Evolutionary conservation across 1,139 yeast species (phyloP).

Genomic region (Taphrina deformans): DNA sequence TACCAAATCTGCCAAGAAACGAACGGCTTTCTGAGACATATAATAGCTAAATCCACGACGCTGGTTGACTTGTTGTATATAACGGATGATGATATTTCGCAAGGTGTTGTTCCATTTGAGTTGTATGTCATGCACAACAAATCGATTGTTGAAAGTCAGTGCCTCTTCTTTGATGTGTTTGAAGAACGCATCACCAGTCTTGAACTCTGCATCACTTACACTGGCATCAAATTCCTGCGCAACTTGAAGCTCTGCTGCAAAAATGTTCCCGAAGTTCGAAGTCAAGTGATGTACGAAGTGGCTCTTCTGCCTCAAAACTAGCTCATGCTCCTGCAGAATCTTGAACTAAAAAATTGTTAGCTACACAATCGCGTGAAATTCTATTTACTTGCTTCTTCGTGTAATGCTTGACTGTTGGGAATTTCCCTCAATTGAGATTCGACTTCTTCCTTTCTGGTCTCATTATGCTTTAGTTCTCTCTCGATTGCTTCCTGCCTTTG

Average conservation of each 20-base stretch:
- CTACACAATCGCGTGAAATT: not conserved
- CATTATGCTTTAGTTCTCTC: constrained; percentile 4
- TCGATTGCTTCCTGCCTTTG: not conserved
- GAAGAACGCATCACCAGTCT: not conserved
- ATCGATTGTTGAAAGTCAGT: constrained; percentile 64
- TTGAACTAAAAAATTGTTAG: not conserved
- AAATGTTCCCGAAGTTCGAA: not conserved
- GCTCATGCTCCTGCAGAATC: not conserved
- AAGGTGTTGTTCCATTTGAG: constrained; percentile 75
- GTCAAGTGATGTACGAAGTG: not conserved
- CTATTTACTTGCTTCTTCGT: constrained; percentile 1
- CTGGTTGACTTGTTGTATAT: constrained; percentile 61
- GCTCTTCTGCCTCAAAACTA: not conserved
- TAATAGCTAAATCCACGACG: constrained; percentile 61
- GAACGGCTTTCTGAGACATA: constrained; percentile 70
- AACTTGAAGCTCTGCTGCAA: not conserved
- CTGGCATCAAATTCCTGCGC: not conserved
- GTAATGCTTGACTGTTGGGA: constrained; percentile 1
- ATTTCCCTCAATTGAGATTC: not conserved
- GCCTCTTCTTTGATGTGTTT: constrained; percentile 3
- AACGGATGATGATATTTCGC: constrained; percentile 62
- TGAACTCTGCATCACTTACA: not conserved
- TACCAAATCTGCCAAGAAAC: constrained; percentile 59
- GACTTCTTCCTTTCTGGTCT: not conserved
- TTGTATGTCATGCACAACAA: constrained; percentile 72